Evolutionary conservation across 192 early-diverging fungal species (phyloP), one percentile per base, ranked within the genome.

Genomic region (Podila epicladia): DNA sequence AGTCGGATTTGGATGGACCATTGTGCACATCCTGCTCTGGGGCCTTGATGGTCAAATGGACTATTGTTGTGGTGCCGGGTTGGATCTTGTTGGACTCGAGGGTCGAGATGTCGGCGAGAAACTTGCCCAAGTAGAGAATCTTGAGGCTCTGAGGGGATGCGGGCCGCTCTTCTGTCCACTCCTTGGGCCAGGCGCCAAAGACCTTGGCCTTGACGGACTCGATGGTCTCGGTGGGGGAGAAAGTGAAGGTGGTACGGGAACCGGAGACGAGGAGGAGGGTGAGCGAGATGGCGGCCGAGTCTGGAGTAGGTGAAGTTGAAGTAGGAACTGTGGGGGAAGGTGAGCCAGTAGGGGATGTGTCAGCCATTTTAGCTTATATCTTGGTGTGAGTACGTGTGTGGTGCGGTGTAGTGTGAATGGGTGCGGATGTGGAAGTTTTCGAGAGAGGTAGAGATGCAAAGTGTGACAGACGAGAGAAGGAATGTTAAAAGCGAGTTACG

Each of bases 81-180:
- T 78, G 71, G 53, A 86, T 86, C 64, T 80, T 86, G 63, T 84
- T 86, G 49, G 79, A 69, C 63, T 84, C 75, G 35, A 86, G 83
- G 0, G 85, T 84, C 13, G 79, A 74, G 57, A 19, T 63, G 57
- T 86, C 83, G 29, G 84, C 83, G 20, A 86, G 73, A 62, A 86
- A 84, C 69, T 80, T 78, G 49, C 85, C 85, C 58, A 78, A 64
- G 61, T 86, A 84, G 17, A 86, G 75, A 53, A 86, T 84, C 57
- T 83, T 84, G 67, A 86, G 59, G 48, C 70, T 77, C 51, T 83
- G 84, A 15, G 73, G 72, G 4, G 85, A 72, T 5, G 72, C 65
- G 3, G 83, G 83, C 7, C 69, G 76, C 62, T 86, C 85, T 53
- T 86, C 85, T 15, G 80, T 67, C 85, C 83, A 84, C 33, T 86